phyloP scores from a whole-genome alignment of 305 asterid species.

The Fraxinus baroniana region DNA sequence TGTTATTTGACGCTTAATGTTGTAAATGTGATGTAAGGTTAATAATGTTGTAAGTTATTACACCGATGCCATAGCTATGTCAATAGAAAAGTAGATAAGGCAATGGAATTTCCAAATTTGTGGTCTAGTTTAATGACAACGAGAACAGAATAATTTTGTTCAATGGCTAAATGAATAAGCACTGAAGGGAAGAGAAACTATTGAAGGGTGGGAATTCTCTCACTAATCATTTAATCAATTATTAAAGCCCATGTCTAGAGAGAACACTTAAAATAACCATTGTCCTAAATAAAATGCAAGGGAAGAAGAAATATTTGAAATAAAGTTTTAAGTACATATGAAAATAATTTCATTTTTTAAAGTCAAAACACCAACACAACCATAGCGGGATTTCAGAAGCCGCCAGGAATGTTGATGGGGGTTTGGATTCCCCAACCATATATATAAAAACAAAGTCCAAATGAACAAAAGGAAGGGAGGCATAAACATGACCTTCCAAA shows the following conservation, averaged over 20 bases:
- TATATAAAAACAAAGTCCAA: not conserved
- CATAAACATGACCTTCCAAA: not conserved
- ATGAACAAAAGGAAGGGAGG: not conserved
- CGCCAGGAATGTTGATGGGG: too few species aligned
- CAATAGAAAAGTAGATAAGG: not conserved
- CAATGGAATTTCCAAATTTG: not conserved
- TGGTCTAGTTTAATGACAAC: not conserved
- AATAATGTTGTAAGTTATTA: not conserved
- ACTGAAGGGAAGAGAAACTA: not conserved
- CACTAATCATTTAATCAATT: not conserved
- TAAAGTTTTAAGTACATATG: not conserved
- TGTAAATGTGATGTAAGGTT: not conserved
- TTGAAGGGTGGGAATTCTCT: not conserved
- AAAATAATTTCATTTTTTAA: too few species aligned
- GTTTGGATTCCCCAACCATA: too few species aligned
- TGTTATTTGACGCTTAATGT: not conserved
- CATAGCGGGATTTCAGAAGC: too few species aligned
- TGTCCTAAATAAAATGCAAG: not conserved
- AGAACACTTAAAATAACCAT: not conserved
- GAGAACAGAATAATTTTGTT: not conserved
- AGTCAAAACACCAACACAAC: too few species aligned
- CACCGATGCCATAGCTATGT: not conserved
- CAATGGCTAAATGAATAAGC: not conserved
- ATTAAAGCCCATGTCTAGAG: not conserved
- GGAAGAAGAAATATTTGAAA: not conserved